Conservation (phyloP, 1,284 basidiomycete genomes). For the Rhodofomes roseus region DNA sequence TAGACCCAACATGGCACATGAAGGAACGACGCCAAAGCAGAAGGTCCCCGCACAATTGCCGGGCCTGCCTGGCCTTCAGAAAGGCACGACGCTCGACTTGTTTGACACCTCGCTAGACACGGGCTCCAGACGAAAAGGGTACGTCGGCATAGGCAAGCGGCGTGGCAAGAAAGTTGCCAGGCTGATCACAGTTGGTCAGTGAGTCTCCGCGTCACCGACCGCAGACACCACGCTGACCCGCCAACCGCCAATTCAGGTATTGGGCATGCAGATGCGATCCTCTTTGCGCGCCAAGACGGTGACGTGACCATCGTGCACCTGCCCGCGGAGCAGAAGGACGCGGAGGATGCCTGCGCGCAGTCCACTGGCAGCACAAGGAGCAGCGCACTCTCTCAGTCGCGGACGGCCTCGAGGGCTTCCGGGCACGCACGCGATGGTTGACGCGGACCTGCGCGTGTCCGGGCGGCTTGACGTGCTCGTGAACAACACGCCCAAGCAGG, state of each 20-base stretch:
- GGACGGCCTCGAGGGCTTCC: constrained; percentile 42
- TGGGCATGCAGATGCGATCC: constrained; percentile 53
- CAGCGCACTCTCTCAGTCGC: constrained; percentile 43
- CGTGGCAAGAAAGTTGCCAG: constrained; percentile 55
- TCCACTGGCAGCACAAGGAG: constrained; percentile 37
- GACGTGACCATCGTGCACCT: constrained; percentile 66
- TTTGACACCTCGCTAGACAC: constrained; percentile 41
- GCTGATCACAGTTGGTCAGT: constrained; percentile 48
- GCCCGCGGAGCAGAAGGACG: constrained; percentile 57
- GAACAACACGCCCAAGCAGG: constrained; percentile 65
- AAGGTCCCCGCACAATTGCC: constrained; percentile 35
- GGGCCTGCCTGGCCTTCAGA: constrained; percentile 44
- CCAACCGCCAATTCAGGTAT: constrained; percentile 42
- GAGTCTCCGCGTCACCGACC: background rate
- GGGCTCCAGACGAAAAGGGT: constrained; percentile 43
- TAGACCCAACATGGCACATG: constrained; percentile 6
- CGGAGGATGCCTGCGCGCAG: constrained; percentile 44
- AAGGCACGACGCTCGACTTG: constrained; percentile 32
- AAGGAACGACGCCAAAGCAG: constrained; percentile 20
- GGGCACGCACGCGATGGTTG: constrained; percentile 32
- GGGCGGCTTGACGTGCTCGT: constrained; percentile 53
- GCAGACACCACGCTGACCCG: background rate
- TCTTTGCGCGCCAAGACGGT: constrained; percentile 62
- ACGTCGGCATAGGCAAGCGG: constrained; percentile 45
- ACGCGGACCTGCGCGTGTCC: constrained; percentile 47